phyloP scores from a whole-genome alignment of 1,284 basidiomycete species.

The Irpex rosettiformis region DNA sequence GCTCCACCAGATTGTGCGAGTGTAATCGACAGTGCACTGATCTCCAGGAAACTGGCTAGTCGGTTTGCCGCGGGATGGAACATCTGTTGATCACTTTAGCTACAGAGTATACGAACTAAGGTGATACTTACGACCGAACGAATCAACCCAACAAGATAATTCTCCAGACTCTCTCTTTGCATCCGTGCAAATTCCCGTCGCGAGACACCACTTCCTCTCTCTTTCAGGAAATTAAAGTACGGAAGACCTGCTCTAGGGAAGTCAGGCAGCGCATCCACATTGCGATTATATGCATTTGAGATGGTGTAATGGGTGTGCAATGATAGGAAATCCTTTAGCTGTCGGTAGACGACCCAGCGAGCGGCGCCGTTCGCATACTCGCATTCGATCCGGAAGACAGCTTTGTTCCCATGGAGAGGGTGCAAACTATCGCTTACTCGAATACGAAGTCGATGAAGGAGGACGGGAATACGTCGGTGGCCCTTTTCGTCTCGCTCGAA shows the following conservation, averaged over 20 bases:
- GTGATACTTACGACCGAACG: conserved; percentile 72
- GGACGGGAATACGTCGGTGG: conserved; percentile 78
- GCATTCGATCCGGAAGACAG: conserved; percentile 92
- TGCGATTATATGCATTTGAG: conserved; percentile 74
- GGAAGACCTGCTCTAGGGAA: conserved; percentile 92
- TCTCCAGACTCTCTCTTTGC: conserved; percentile 82
- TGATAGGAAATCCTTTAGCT: conserved; percentile 89
- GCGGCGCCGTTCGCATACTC: conserved; percentile 95
- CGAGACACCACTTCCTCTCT: conserved; percentile 48
- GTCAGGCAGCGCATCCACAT: conserved; percentile 80
- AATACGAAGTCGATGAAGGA: conserved; percentile 85
- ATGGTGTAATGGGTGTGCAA: conserved; percentile 91
- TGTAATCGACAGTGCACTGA: conserved; percentile 85
- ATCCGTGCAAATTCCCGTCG: conserved; percentile 76
- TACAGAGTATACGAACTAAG: conserved; percentile 1
- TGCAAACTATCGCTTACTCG: conserved; percentile 85
- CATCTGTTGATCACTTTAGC: conserved; percentile 58
- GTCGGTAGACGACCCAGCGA: conserved; percentile 96
- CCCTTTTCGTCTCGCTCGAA: conserved; percentile 90
- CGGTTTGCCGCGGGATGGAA: conserved; percentile 95
- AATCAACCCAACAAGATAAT: conserved; percentile 88
- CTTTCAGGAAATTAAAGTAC: conserved; percentile 81
- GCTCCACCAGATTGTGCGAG: conserved; percentile 82
- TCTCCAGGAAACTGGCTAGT: conserved; percentile 91
- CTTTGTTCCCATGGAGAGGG: conserved; percentile 73